A percentile compares a stretch with the other conserved stretches of the same genome.
These are phyloP conservation scores for Silene coronaria DNA, from an alignment of 179 eudicot genomes.

Conservation along the genomic window DNA sequence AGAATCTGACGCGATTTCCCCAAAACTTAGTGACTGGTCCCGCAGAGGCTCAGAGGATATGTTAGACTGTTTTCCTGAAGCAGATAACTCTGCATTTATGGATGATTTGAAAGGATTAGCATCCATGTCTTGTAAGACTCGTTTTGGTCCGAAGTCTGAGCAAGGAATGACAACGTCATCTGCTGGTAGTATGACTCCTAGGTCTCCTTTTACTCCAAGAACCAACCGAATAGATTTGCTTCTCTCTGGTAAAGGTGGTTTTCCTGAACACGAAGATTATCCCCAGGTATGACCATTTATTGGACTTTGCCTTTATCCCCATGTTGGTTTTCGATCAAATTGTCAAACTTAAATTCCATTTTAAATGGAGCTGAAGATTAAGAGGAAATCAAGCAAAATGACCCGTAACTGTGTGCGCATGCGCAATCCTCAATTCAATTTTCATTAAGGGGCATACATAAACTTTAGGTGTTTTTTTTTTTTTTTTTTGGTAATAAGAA, in stretches of 20 bases:
- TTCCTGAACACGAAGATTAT: slow-evolving; percentile 80
- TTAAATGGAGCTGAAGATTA: not conserved
- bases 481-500: no score
- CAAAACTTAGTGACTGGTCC: slow-evolving; percentile 95
- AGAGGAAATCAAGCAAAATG: not conserved
- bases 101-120: slow-evolving; percentile 87
- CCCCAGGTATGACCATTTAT: slow-evolving; percentile 66
- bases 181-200: slow-evolving; percentile 97
- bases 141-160: slow-evolving; percentile 99
- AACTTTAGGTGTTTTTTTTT: not conserved
- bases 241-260: slow-evolving; percentile 74
- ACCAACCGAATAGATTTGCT: slow-evolving; percentile 82
- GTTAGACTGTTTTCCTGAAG: slow-evolving; percentile 86
- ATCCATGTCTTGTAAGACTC: slow-evolving; percentile 83
- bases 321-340: not conserved
- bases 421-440: not conserved
- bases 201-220: slow-evolving; percentile 91
- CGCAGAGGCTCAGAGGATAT: slow-evolving; percentile 96
- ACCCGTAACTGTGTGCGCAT: not conserved
- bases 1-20: slow-evolving; percentile 80
- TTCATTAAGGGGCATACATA: not conserved
- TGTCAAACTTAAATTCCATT: not conserved
- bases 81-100: slow-evolving; percentile 67
- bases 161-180: slow-evolving; percentile 99
- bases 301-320: not conserved